These are phyloP conservation scores for Myxozyma melibiosi DNA, from an alignment of 805 yeast genomes.

Conservation along the genomic window DNA sequence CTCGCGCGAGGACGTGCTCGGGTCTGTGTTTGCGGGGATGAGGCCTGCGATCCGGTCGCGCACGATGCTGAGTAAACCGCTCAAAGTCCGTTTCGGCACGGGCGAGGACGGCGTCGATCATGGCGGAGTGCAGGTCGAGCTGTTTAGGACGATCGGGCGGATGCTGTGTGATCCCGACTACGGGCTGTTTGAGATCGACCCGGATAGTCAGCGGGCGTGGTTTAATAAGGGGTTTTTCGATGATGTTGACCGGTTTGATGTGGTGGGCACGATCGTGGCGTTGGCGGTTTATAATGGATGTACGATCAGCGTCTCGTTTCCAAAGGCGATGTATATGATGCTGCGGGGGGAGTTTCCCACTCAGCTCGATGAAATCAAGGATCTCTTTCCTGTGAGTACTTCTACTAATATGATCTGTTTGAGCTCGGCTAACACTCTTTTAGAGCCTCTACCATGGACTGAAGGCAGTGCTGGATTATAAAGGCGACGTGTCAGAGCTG, in stretches of 20 bases:
- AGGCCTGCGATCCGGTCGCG: conserved; percentile 20
- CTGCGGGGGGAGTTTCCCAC: conserved; percentile 6
- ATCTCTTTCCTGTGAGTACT: conserved; percentile 33
- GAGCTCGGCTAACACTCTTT: background rate
- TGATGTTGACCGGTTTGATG: conserved; percentile 32
- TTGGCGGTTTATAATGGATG: conserved; percentile 41
- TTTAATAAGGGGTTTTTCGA: conserved; percentile 34
- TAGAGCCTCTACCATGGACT: conserved; percentile 23
- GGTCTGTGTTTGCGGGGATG: conserved; percentile 27
- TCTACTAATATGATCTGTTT: background rate
- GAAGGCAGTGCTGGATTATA: conserved; percentile 12
- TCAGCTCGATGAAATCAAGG: conserved; percentile 28
- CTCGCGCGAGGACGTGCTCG: conserved; percentile 31
- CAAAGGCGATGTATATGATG: conserved; percentile 34
- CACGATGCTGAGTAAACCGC: conserved; percentile 32
- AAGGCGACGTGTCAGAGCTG: conserved; percentile 22
- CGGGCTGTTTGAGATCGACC: conserved; percentile 31
- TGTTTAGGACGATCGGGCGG: conserved; percentile 36
- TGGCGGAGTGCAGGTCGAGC: conserved; percentile 41
- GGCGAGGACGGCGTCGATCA: conserved; percentile 41
- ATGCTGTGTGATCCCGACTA: conserved; percentile 27
- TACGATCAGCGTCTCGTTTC: conserved; percentile 36
- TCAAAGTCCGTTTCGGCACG: conserved; percentile 34
- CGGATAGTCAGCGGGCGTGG: conserved; percentile 34
- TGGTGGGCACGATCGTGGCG: conserved; percentile 37